Evolutionary conservation across 1,284 basidiomycete species (phyloP).

Genomic region (Caloboletus inedulis): DNA sequence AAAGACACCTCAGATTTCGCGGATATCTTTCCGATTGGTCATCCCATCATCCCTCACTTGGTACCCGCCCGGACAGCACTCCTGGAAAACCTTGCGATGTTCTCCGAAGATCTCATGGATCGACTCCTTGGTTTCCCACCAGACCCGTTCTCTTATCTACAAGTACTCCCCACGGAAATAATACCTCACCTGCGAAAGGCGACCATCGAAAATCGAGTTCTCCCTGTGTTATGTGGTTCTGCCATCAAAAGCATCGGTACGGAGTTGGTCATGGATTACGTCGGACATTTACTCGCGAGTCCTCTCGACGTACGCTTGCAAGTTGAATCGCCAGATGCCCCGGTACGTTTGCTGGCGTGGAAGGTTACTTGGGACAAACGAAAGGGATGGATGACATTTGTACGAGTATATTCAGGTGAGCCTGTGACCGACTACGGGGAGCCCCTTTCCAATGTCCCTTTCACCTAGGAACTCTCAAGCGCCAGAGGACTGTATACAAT

Average conservation of each 20-base stretch:
- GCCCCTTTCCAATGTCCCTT: constrained; percentile 3
- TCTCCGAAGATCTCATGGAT: constrained; percentile 78
- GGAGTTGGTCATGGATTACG: constrained; percentile 77
- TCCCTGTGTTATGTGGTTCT: constrained; percentile 83
- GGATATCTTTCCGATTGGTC: constrained; percentile 48
- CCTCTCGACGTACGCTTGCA: constrained; percentile 62
- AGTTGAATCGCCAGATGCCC: constrained; percentile 43
- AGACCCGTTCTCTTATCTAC: constrained; percentile 60
- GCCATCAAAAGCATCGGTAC: constrained; percentile 82
- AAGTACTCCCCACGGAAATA: constrained; percentile 48
- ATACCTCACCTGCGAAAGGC: constrained; percentile 65
- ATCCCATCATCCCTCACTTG: constrained; percentile 67
- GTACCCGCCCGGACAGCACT: constrained; percentile 64
- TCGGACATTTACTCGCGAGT: constrained; percentile 76
- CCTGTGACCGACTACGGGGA: neutral
- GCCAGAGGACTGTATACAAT: constrained; percentile 64
- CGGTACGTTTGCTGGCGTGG: constrained; percentile 75
- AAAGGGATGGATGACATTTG: constrained; percentile 88
- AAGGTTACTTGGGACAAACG: constrained; percentile 86
- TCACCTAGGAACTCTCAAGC: constrained; percentile 60
- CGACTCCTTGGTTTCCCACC: constrained; percentile 56
- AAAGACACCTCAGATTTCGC: constrained; percentile 41
- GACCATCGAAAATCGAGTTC: constrained; percentile 61
- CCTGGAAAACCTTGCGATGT: constrained; percentile 76
- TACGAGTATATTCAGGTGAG: constrained; percentile 83